Evolutionary conservation across 371 early-diverging fungal genomes (phyloP), one percentile per base, ranked within the genome.

Genomic region (Ordospora colligata): DNA sequence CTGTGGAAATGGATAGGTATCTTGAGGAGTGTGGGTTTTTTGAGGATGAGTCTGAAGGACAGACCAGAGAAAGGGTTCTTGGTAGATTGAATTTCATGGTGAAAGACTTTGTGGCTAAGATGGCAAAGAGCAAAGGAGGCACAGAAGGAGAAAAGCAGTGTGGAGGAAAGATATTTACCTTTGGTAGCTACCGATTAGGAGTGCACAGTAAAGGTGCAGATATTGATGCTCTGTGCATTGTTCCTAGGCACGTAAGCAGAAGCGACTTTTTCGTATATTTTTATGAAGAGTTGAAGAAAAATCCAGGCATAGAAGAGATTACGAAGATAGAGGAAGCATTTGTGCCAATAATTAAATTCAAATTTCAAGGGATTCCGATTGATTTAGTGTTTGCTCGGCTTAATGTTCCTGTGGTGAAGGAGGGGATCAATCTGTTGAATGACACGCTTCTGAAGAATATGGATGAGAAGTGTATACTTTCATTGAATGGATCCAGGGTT

Each of bases 181-280:
- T 93, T 86, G 99, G 99, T 9, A 95, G 95, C 64, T 99, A 94
- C 83, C 87, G 97, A 49, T 87, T 97, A 8, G 99, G 99, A 21
- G 99, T 96, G 0, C 96, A 99, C 85, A 90, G 90, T 23, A 87
- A 90, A 89, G 94, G 91, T 40, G 89, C 94, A 10, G 99, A 99
- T 90, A 95, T 99, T 72, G 99, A 99, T 88, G 94, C 95, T 0
- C 84, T 99, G 27, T 97, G 97, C 80, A 92, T 97, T 12, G 93
- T 90, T 11, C 97, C 99, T 0, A 88, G 88, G 58, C 92, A 92
- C 84, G 92, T 99, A 0, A 87, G 87, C 67, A 87, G 96, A 69
- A 93, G 92, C 22, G 93, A 96, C 81, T 99, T 97, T 79, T 96
- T 97, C 83, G 86, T 86, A 0, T 87, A 86, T 25, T 94, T 99